Percentiles rank a stretch among this genome's conserved stretches.
Evolutionary conservation across 257 asterid genomes (phyloP).

Genomic region (Parsonsia alboflavescens): DNA sequence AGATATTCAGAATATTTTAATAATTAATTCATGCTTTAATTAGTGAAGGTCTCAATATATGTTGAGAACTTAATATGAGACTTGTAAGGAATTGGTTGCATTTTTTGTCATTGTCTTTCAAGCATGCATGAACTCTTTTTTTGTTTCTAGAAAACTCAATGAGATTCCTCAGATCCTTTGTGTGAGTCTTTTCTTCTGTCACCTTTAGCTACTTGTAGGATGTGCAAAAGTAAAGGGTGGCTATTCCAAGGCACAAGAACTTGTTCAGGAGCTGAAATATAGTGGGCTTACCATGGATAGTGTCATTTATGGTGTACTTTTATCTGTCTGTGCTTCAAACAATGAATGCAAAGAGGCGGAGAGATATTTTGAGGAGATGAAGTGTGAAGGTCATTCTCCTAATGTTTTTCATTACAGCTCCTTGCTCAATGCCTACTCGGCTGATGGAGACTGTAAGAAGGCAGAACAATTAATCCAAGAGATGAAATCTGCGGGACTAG

Average conservation of each 20-base stretch:
- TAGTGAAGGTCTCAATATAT: neutral
- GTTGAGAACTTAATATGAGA: neutral
- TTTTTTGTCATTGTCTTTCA: neutral
- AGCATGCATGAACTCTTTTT: neutral
- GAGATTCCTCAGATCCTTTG: neutral
- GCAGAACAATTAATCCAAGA: constrained; percentile 76
- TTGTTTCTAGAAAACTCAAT: neutral
- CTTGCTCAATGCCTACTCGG: constrained; percentile 84
- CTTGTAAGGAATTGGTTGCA: neutral
- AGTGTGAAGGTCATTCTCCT: constrained; percentile 76
- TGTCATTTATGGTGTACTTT: constrained; percentile 75
- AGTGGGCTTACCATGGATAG: constrained; percentile 68
- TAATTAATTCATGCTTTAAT: neutral
- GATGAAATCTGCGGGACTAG: constrained; percentile 69
- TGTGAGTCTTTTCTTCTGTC: constrained; percentile 19
- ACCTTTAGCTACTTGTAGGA: constrained; percentile 74
- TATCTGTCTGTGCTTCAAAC: constrained; percentile 92
- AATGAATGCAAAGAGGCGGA: constrained; percentile 71
- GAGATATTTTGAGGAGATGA: constrained; percentile 79
- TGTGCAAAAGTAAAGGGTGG: constrained; percentile 75
- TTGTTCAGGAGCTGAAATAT: constrained; percentile 68
- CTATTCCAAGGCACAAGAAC: constrained; percentile 68
- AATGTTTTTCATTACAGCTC: constrained; percentile 94
- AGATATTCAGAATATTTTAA: neutral
- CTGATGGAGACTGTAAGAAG: constrained; percentile 56